Evolutionary conservation across 306 rosid genomes (phyloP).

Genomic region (Sicyos edulis): DNA sequence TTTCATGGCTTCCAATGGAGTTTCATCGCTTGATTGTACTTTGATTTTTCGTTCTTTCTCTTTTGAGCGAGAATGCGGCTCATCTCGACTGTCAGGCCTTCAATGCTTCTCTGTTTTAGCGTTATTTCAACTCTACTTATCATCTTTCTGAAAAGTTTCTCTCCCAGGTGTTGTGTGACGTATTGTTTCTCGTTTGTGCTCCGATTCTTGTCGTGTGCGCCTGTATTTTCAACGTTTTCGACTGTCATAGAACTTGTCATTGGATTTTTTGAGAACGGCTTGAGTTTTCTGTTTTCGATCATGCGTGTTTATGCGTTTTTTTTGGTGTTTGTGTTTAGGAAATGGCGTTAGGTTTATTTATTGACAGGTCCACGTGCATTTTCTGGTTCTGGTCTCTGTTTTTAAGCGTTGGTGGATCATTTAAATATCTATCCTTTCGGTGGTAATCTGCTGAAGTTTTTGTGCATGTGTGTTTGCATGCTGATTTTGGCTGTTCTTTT

Average conservation of each 20-base stretch:
- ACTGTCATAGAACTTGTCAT: neutral
- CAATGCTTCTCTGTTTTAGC: neutral
- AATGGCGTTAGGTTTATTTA: neutral
- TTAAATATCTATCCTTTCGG: neutral
- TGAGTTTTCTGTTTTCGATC: neutral
- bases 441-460: neutral
- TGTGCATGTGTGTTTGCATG: slow-evolving; percentile 20
- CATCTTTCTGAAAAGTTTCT: neutral
- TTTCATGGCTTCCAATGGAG: neutral
- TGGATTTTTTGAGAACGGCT: neutral
- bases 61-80: slow-evolving; percentile 4
- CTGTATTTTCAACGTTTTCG: neutral
- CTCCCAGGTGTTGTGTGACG: neutral
- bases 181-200: neutral
- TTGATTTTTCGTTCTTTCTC: no score
- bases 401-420: neutral
- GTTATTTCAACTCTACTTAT: neutral
- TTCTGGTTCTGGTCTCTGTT: neutral
- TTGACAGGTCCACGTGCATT: neutral
- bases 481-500: neutral
- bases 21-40: neutral
- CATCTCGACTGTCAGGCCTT: neutral
- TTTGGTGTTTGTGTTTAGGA: neutral
- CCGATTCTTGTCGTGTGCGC: neutral
- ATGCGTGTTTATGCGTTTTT: neutral